Base-by-base conservation (phyloP, 768 basidiomycete genomes). In the Boletus sp. region DNA sequence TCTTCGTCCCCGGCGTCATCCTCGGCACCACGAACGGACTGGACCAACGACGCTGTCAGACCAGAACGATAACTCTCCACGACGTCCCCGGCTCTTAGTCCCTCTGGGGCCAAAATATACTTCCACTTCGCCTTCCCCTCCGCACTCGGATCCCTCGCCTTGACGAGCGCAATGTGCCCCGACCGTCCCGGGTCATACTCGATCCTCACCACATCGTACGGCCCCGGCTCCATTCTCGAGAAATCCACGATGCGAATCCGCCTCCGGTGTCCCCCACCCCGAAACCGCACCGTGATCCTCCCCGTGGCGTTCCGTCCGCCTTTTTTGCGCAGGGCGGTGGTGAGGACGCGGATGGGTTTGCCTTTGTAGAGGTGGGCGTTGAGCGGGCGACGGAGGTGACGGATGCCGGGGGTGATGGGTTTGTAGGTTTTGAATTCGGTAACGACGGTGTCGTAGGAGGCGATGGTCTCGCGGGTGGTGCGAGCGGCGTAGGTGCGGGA, bases 121-220 rank as follows among this genome's bases (percentile, higher is more conserved):
- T 84, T 88, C 85, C 88, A 96, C 62, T 75, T 79, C 56, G 79
- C 75, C 55, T 54, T 70, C 1, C 83, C 87, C 56, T 79, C 75
- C 32, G 81, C 77, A 9, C 67, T 68, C 4, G 77, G 69, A 60
- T 84, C 76, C 47, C 85, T 77, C 65, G 83, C 86, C 66, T 79
- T 79, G 65, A 98, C 67, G 55, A 99, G 80, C 2, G 97, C 96
- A 65, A 99, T 96, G 70, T 99, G 97, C 7, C 91, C 93, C 34
- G 87, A 90, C 41, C 97, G 81, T 5, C 90, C 90, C 0, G 97
- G 97, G 75, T 98, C 97, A 66, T 96, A 99, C 74, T 98, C 97
- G 60, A 99, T 91, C 44, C 97, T 82, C 4, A 95, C 81, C 42
- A 98, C 93, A 61, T 95, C 90, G 64, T 91, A 90, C 34, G 86